Base-by-base conservation (phyloP, 2,329 filamentous ascomycete species). In the Fusarium dlaminii region DNA sequence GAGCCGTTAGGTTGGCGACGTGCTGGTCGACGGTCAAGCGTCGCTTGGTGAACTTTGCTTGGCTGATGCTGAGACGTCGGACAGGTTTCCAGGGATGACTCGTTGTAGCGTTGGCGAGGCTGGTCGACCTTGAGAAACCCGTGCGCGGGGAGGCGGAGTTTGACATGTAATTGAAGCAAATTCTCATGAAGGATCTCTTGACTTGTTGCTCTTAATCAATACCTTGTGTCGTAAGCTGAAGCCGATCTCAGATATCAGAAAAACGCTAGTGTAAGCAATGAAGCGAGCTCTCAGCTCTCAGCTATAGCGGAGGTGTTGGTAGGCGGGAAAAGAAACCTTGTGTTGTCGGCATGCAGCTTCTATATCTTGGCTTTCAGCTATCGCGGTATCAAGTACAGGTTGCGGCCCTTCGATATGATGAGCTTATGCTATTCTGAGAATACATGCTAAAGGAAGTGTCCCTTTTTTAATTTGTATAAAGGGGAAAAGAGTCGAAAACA, bases 341-440 rank as follows among this genome's bases (percentile, higher is more conserved):
- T 13, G 24, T 17, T 27, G 8, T 27, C 27, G 17, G 24, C 17
- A 20, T 20, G 42, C 5, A 9, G 17, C 17, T 45, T 3, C 7
- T 18, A 15, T 43, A 27, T 8, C 5, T 1, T 5, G 11, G 12
- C 20, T 4, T 14, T 22, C 8, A 8, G 20, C 20, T 22, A 15
- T n/a, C 22, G 11, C 7, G 15, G 6, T 12, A 8, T 24, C 42
- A 36, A 56, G 49, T 51, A 51, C 37, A 71, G 68, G 59, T 59
- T 66, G 63, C 59, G 46, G 36, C 68, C 72, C 71, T 72, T 72
- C 49, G 57, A 51, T 62, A 51, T 59, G 43, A 39, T 37, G 42
- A 40, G 56, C 15, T 61, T 43, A 29, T n/a, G 42, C 22, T 60
- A 22, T 34, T 22, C 46, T 65, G 63, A 59, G 40, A 43, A 58